Base-by-base conservation (phyloP, 345 rosid species). In the Trapa incisa region DNA sequence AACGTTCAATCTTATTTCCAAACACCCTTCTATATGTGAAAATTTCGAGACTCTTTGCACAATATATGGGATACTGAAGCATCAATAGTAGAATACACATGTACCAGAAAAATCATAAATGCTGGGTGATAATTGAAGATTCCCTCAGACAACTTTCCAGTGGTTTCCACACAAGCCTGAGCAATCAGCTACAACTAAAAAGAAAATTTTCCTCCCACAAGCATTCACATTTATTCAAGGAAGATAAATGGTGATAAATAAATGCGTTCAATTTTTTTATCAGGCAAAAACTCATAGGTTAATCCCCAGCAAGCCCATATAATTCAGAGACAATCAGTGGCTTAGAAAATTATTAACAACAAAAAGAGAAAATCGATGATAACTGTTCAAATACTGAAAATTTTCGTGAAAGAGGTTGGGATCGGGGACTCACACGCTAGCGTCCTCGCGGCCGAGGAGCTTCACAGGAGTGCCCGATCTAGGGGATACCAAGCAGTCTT, bases 391-490 rank as follows among this genome's bases (percentile, higher is more conserved):
- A n/a, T 54, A 54, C 32, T 54, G 33, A 41, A 41, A 41, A 41
- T 41, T 4, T 41, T 41, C 29, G 7, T 3, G 43, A 41, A 41
- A 41, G 43, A 41, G 37, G 10, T 29, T 36, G 37, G 15, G 63
- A 16, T 13, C 0, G 38, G 37, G 63, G 37, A 58, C 98, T 88
- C 80, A 95, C 99, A 91, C 86, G 73, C 84, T 86, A 68, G 96
- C 97, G 81, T 89, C 99, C 66, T 85, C 90, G 64, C 99, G 96
- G 43, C 99, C 94, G 15, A 95, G 89, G 72, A 95, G 98, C 85
- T 89, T 91, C 61, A 95, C 96, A 0, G 99, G 98, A 62, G 97
- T 86, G 75, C 99, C 99, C 37, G 81, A 75, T 91, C 84, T 85
- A 37, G 96, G 86, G 37, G 96, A 85, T 68, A 84, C 87, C 83